Evolutionary conservation across 2,329 filamentous ascomycete genomes (phyloP), one percentile per base, ranked within the genome.

Genomic region (Colletotrichum limetticola): DNA sequence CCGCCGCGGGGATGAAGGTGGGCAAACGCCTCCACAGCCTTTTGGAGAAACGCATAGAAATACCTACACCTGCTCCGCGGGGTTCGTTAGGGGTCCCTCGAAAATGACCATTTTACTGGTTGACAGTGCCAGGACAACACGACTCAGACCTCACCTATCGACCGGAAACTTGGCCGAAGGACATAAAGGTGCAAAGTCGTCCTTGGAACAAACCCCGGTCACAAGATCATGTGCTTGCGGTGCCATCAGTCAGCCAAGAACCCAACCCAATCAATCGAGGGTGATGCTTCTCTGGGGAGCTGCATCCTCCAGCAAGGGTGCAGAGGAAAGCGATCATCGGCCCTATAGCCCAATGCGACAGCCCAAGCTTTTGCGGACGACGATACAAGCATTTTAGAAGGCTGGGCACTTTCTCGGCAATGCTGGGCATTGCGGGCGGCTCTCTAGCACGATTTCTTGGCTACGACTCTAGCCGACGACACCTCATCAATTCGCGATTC

Each of bases 381-480:
- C 55, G 24, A 70, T 14, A 72, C 46, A 72, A 72, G 69, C 69
- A 30, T 69, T 72, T 42, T 14, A n/a, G 24, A 30, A 22, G 69
- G 65, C 69, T 69, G 53, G 69, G 69, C 69, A 30, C 11, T 52
- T 56, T 59, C 69, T 69, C 65, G 65, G 65, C 69, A 59, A 59
- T 68, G 4, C 69, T 68, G n/a, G 69, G 69, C 69, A 66, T 35
- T 55, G 46, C 16, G 4, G 19, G 11, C 58, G 66, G 69, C 65
- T 60, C 42, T 32, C 35, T 12, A 5, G 37, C 7, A 55, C 26
- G 30, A 22, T 32, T 30, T 62, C 64, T 71, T 62, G 68, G 37
- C 64, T 28, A 24, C 64, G 26, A 37, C 49, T 66, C 64, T 63
- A 14, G 42, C 9, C 8, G 32, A 57, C 66, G 58, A 63, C 49